These are phyloP conservation scores for Jamesozyma piceae DNA, from an alignment of 805 yeast species.

Conservation along the genomic window DNA sequence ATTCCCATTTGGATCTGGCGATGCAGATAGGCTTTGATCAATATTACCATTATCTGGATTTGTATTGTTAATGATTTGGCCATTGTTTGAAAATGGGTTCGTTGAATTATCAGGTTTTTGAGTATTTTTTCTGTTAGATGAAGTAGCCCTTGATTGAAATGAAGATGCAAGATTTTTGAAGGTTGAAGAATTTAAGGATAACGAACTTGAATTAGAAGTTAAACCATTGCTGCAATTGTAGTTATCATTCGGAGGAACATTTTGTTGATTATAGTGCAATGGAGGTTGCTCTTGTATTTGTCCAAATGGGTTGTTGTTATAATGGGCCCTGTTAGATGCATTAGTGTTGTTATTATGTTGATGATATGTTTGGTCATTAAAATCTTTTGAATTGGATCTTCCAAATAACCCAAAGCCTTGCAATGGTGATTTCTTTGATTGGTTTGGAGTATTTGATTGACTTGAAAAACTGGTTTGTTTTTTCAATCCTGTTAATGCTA, in stretches of 20 bases:
- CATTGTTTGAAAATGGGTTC: conserved; percentile 13
- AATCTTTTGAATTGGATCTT: conserved; percentile 23
- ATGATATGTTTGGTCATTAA: conserved; percentile 4
- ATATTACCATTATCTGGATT: background rate
- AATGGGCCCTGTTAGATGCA: background rate
- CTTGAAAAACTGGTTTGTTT: conserved; percentile 19
- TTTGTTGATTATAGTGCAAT: background rate
- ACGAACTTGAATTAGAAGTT: conserved; percentile 16
- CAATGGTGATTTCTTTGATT: conserved; percentile 26
- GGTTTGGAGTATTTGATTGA: conserved; percentile 14
- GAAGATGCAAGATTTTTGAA: conserved; percentile 26
- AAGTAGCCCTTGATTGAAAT: conserved; percentile 30
- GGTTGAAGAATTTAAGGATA: conserved; percentile 30
- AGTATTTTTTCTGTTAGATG: conserved; percentile 35
- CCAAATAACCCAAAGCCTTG: conserved; percentile 28
- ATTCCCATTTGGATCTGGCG: background rate
- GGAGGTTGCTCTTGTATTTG: conserved; percentile 1
- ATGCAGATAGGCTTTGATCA: background rate
- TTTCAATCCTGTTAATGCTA: conserved; percentile 21
- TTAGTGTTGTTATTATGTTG: conserved; percentile 13
- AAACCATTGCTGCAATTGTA: background rate
- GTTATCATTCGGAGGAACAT: background rate
- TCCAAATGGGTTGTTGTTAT: background rate
- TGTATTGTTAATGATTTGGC: background rate
- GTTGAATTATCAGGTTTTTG: conserved; percentile 31